Conservation (phyloP, 805 yeast genomes). For the Saccharomycopsis sp. region DNA sequence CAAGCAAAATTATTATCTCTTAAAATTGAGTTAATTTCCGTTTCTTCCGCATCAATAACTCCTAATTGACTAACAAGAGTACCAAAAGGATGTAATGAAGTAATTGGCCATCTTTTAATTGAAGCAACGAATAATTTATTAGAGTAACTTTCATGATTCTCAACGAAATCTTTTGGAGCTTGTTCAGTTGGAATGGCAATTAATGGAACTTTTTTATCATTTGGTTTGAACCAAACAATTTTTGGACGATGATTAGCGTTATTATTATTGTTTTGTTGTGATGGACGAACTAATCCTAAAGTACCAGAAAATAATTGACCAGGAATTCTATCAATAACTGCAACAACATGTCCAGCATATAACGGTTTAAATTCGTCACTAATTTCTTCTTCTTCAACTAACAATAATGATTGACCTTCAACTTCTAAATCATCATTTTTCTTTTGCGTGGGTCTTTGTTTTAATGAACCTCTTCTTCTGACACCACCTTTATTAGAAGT, state of each 20-base stretch:
- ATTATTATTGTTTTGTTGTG: conserved; percentile 76
- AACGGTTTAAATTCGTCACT: conserved; percentile 87
- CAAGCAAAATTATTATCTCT: conserved; percentile 78
- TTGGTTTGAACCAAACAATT: conserved; percentile 98
- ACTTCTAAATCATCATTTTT: conserved; percentile 98
- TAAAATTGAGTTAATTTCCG: conserved; percentile 80
- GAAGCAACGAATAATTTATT: conserved; percentile 86
- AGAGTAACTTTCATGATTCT: conserved; percentile 75
- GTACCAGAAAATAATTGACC: conserved; percentile 96
- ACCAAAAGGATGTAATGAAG: conserved; percentile 97
- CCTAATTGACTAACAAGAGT: conserved; percentile 85
- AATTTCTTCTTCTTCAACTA: conserved; percentile 93
- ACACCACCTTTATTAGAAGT: conserved; percentile 48
- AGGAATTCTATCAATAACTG: conserved; percentile 94
- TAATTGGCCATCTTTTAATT: conserved; percentile 98
- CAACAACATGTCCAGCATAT: conserved; percentile 97
- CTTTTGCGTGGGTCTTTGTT: conserved; percentile 94
- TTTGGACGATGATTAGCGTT: conserved; percentile 53
- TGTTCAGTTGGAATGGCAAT: conserved; percentile 98
- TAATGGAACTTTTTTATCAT: conserved; percentile 93
- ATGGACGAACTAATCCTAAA: conserved; percentile 86
- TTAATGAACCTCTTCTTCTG: conserved; percentile 74
- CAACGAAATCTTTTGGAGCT: conserved; percentile 92
- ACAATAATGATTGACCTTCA: conserved; percentile 86
- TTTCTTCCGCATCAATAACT: conserved; percentile 58